Evolutionary conservation across 768 basidiomycete species (phyloP), one percentile per base, ranked within the genome.

Genomic region (Auricularia heimuer): DNA sequence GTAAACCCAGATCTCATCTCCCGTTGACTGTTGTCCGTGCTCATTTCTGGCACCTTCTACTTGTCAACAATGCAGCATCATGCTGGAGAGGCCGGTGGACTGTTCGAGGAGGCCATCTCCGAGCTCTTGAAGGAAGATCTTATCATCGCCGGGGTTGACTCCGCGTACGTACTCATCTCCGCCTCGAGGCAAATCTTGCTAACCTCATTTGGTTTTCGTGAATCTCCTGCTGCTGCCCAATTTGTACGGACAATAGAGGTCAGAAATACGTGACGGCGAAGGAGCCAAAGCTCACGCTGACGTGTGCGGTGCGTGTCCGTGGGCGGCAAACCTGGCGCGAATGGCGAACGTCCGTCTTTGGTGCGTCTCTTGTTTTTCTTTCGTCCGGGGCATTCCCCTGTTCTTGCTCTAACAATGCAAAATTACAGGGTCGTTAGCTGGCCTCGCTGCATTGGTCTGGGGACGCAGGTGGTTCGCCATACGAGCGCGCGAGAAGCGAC

Each of bases 61-160:
- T 14, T 42, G 39, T 8, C 39, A 14, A 42, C 39, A 42, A 42
- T 42, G 8, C 39, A 42, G 39, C 39, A 29, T 29, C 29, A 29
- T 29, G 29, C 29, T 29, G 29, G 39, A 8, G 77, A 76, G 11
- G 89, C 90, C 70, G 85, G 88, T 70, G 88, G 89, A 64, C 83
- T 86, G 51, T 93, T 90, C 71, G 80, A 85, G 69, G 85, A 88
- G 73, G 92, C 92, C 24, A 85, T 94, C 66, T 84, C 87, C 68
- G 85, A 93, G 70, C 76, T 94, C 63, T 77, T 83, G 58, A 80
- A 85, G 71, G 90, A 86, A 84, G 89, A 87, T 64, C 85, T 87
- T 18, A 80, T 92, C 33, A 77, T 89, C 65, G 79, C 86, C 65
- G 85, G 81, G 61, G 83, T 85, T 74, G 86, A 89, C 73, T 70